These are phyloP conservation scores for Tuber calosporum DNA, from an alignment of 495 filamentous ascomycete genomes.

Conservation along the genomic window DNA sequence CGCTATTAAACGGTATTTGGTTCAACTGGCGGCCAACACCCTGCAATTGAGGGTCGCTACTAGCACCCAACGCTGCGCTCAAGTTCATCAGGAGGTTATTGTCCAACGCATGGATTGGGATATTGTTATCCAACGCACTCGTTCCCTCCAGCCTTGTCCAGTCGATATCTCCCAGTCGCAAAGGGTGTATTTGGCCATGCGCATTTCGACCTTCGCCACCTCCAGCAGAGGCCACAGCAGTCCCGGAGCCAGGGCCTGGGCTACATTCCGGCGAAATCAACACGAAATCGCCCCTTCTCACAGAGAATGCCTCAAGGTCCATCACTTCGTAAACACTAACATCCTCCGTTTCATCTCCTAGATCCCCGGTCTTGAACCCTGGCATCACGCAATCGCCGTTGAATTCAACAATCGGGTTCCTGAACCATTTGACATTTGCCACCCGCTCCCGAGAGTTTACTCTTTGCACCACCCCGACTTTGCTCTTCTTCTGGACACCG, in stretches of 20 bases:
- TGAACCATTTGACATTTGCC: constrained; percentile 53
- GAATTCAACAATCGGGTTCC: constrained; percentile 45
- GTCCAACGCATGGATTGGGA: constrained; percentile 13
- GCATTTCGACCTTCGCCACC: background rate
- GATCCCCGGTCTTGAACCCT: constrained; percentile 44
- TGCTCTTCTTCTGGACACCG: constrained; percentile 40
- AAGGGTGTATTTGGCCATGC: background rate
- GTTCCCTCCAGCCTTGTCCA: background rate
- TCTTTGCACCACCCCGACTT: constrained; percentile 55
- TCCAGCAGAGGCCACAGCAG: background rate
- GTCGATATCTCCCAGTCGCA: background rate
- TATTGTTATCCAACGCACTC: background rate
- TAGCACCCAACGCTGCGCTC: constrained; percentile 32
- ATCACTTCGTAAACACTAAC: constrained; percentile 56
- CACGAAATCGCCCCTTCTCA: constrained; percentile 49
- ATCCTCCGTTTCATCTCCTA: constrained; percentile 46
- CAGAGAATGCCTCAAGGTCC: constrained; percentile 45
- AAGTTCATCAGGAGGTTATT: constrained; percentile 30
- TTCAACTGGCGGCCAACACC: constrained; percentile 31
- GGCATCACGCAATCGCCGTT: constrained; percentile 41
- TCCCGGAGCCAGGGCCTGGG: background rate
- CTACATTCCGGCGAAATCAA: constrained; percentile 44
- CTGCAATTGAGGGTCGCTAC: constrained; percentile 32
- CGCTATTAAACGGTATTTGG: constrained; percentile 22
- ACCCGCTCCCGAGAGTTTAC: constrained; percentile 51